Evolutionary conservation across 805 yeast genomes (phyloP).

Genomic region (Wickerhamomyces kurtzmanii): DNA sequence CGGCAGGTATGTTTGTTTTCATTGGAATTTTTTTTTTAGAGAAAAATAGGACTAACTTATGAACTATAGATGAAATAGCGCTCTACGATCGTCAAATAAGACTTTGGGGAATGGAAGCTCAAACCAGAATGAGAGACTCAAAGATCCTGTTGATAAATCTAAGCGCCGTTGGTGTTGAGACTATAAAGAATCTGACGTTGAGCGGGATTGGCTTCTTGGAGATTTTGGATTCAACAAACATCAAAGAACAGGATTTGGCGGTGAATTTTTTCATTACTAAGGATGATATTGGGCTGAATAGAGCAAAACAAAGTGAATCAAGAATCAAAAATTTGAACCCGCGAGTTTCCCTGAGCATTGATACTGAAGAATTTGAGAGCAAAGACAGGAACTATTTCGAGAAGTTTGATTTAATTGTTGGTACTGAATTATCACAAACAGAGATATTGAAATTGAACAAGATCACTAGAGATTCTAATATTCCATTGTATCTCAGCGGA

Average conservation of each 20-base stretch:
- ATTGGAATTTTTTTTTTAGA: no score
- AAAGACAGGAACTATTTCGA: conserved; percentile 29
- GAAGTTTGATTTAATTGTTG: conserved; percentile 62
- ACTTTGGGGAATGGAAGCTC: conserved; percentile 95
- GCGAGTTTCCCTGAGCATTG: conserved; percentile 51
- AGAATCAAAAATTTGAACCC: conserved; percentile 71
- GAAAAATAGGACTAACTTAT: conserved; percentile 5
- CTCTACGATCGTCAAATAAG: conserved; percentile 91
- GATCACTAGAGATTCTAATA: conserved; percentile 40
- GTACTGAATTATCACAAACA: conserved; percentile 45
- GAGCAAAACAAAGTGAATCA: conserved; percentile 42
- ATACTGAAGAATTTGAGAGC: conserved; percentile 18
- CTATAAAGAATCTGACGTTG: conserved; percentile 73
- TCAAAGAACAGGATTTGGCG: conserved; percentile 54
- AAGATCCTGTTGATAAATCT: conserved; percentile 60
- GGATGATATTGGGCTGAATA: conserved; percentile 41
- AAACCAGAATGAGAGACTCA: conserved; percentile 62
- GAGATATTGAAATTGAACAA: conserved; percentile 40
- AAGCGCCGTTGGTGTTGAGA: conserved; percentile 74
- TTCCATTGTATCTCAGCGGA: conserved; percentile 62
- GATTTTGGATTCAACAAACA: conserved; percentile 48
- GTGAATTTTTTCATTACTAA: conserved; percentile 65
- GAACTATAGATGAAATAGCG: conserved; percentile 68
- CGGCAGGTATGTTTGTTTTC: no score
- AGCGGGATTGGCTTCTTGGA: conserved; percentile 81